These are phyloP conservation scores for Rhodotorula kratochvilovae DNA, from an alignment of 768 basidiomycete species.

Conservation along the genomic window DNA sequence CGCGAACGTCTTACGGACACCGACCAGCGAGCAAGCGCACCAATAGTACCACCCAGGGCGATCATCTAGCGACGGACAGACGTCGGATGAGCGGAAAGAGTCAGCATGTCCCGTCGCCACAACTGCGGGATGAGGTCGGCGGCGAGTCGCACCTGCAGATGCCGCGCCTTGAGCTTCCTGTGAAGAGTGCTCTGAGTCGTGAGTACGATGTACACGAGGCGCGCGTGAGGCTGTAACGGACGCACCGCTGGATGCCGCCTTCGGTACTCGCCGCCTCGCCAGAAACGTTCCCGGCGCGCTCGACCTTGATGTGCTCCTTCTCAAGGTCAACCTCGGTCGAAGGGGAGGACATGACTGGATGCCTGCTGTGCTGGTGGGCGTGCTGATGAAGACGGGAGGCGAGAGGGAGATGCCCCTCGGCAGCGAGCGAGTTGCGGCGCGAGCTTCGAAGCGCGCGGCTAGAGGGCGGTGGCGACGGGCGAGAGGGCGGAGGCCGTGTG, in stretches of 20 bases:
- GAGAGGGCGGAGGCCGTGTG: too few relatives aligned
- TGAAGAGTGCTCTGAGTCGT: accelerated
- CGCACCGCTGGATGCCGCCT: conserved; percentile 16
- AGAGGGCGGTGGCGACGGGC: too few relatives aligned
- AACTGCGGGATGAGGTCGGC: background rate
- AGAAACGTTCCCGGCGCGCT: background rate
- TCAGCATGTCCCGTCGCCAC: background rate
- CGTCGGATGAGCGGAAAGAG: background rate
- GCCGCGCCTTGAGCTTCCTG: conserved; percentile 27
- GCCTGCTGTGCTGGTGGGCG: background rate
- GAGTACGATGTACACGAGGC: too few relatives aligned
- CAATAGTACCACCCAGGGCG: conserved; percentile 17
- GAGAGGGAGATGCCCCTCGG: too few relatives aligned
- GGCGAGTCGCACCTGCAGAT: conserved; percentile 7
- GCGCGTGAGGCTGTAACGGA: background rate
- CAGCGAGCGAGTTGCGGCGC: too few relatives aligned
- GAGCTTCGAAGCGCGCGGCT: too few relatives aligned
- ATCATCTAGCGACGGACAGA: conserved; percentile 12
- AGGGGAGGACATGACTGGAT: background rate
- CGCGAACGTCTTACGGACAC: accelerated
- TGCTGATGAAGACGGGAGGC: too few relatives aligned
- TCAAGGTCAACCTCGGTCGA: background rate
- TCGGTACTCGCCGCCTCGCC: background rate
- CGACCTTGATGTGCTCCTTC: conserved; percentile 7
- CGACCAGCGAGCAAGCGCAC: background rate